Percentiles rank a stretch among this genome's conserved stretches.
Evolutionary conservation across 441 rosid species (phyloP).

Genomic region (Erodium moschatum): DNA sequence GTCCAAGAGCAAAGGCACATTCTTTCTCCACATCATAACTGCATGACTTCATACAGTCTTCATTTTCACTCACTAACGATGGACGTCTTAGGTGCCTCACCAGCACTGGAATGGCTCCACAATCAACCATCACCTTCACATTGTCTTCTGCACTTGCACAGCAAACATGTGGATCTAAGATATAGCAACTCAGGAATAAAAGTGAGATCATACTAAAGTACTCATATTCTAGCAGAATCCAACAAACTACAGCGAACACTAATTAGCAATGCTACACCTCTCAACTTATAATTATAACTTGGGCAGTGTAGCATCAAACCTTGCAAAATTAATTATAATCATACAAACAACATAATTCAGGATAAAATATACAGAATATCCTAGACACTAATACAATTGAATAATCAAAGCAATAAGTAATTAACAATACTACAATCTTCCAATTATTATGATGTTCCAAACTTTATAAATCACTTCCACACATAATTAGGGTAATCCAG

Average conservation of each 20-base stretch:
- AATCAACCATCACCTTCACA: constrained; percentile 25
- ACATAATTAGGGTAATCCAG: background rate
- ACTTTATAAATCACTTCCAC: background rate
- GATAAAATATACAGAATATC: background rate
- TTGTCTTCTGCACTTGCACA: constrained; percentile 19
- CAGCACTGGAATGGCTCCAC: constrained; percentile 24
- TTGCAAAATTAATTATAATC: background rate
- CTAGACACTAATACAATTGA: background rate
- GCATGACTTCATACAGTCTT: constrained; percentile 15
- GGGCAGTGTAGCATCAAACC: background rate
- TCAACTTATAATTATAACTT: background rate
- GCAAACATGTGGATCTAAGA: background rate
- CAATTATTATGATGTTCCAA: background rate
- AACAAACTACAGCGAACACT: background rate
- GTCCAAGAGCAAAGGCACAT: constrained; percentile 25
- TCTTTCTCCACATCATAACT: constrained; percentile 26
- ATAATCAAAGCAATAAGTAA: background rate
- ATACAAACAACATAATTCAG: background rate
- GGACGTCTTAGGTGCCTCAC: constrained; percentile 21
- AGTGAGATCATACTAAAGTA: background rate
- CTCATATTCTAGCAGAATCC: background rate
- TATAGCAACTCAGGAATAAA: background rate
- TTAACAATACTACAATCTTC: background rate
- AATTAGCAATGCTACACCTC: background rate
- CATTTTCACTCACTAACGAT: constrained; percentile 14